phyloP scores from a whole-genome alignment of 75 land plant genomes.

The Isoetes taiwanensis region DNA sequence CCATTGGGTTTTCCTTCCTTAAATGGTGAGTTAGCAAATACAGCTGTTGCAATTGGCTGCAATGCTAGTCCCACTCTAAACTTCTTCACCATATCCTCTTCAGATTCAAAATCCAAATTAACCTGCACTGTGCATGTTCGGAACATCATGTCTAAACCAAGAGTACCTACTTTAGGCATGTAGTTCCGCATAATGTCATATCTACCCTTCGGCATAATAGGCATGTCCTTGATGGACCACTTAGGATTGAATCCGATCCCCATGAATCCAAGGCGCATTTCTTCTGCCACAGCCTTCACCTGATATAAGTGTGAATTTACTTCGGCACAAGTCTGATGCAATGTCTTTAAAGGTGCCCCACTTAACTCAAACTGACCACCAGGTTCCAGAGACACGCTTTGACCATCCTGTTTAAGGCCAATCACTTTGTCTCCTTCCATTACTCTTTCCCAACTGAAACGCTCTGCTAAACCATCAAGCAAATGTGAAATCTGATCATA shows the following conservation, averaged over 20 bases:
- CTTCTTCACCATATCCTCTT: conserved; percentile 87
- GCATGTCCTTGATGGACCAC: conserved; percentile 60
- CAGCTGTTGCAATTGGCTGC: conserved; percentile 97
- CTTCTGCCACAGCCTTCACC: conserved; percentile 99
- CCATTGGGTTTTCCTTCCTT: conserved; percentile 97
- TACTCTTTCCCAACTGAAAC: conserved; percentile 87
- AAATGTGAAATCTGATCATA: conserved; percentile 83
- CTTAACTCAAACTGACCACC: conserved; percentile 99
- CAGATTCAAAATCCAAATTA: conserved; percentile 89
- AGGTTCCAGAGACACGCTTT: conserved; percentile 96
- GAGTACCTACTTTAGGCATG: conserved; percentile 95
- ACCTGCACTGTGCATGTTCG: conserved; percentile 99
- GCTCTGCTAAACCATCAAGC: conserved; percentile 69
- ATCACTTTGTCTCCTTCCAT: conserved; percentile 80
- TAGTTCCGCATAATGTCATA: conserved; percentile 93
- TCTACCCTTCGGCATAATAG: conserved; percentile 99
- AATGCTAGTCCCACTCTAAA: conserved; percentile 91
- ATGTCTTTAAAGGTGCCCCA: conserved; percentile 95
- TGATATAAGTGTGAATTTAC: conserved; percentile 98
- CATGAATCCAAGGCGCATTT: conserved; percentile 86
- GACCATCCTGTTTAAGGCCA: conserved; percentile 92
- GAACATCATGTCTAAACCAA: conserved; percentile 98
- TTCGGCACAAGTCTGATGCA: conserved; percentile 99
- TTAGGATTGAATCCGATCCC: conserved; percentile 98
- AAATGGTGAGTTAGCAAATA: conserved; percentile 98